Evolutionary conservation across 108 stramenopile genomes (phyloP), one percentile per base, ranked within the genome.

Genomic region (Skeletonema tropicum): DNA sequence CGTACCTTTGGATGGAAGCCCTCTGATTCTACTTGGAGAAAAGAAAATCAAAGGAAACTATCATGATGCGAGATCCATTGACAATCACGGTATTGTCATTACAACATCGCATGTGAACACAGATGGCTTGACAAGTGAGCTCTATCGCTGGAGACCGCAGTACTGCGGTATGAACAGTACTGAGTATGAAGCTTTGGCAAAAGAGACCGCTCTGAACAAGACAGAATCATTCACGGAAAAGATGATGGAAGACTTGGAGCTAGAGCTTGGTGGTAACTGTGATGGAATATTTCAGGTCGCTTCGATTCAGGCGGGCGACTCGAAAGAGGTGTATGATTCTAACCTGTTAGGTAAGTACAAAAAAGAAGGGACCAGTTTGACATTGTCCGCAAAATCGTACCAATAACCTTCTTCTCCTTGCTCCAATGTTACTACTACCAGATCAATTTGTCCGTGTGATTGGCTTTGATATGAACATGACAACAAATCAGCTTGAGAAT

Each of bases 251-350:
- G 83, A 83, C 30, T 60, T 83, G 42, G 57, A 76, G 36, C 25
- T 80, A 35, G 30, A 66, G 19, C 39, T 60, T 60, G 83, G 63
- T 36, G 69, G 70, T n/a, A 64, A 31, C 17, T 83, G 83, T 61
- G 69, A 61, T 17, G 41, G 42, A 26, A 83, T 83, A 32, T 80
- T 83, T 19, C 60, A 76, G 59, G 57, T 80, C 33, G 68, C 78
- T 67, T 73, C 83, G 0, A 83, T 80, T 69, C 79, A 83, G 48
- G 60, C 79, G 15, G 83, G 79, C 26, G 57, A 76, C 45, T 66
- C 25, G 5, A 57, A 63, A 3, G 58, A 60, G 11, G 83, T 55
- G 0, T 55, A 76, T 71, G 60, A 41, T 57, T 68, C 74, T 23
- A 66, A 80, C 57, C 23, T 83, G 46, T 19, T 83, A 31, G 52